Evolutionary conservation across 371 early-diverging fungal genomes (phyloP).

Genomic region (Mortierella sp.): DNA sequence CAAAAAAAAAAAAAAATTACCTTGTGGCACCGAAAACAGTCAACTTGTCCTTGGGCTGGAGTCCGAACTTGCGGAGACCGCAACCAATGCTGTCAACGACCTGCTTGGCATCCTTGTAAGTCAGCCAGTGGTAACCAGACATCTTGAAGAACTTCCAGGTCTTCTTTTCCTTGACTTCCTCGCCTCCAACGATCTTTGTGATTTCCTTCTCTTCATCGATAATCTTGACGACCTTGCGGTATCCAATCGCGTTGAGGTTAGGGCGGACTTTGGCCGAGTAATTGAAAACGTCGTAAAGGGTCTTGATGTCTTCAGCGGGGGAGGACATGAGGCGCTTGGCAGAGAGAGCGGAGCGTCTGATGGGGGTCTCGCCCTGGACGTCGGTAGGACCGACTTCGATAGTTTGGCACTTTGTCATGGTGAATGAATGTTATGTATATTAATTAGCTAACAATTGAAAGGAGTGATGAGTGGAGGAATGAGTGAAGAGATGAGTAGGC

Average conservation of each 20-base stretch:
- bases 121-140: constrained; percentile 73
- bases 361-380: constrained; percentile 64
- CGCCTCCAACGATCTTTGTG: constrained; percentile 72
- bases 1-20: constrained; percentile 55
- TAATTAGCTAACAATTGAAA: constrained; percentile 10
- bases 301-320: constrained; percentile 70
- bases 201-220: constrained; percentile 85
- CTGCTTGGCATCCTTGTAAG: constrained; percentile 71
- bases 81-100: constrained; percentile 66
- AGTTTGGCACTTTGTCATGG: constrained; percentile 54
- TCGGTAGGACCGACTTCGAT: constrained; percentile 65
- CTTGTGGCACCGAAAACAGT: constrained; percentile 85
- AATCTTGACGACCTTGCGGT: constrained; percentile 72
- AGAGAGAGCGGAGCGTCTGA: constrained; percentile 69
- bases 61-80: constrained; percentile 78
- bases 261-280: constrained; percentile 62
- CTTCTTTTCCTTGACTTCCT: constrained; percentile 76
- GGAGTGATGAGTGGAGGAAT: constrained; percentile 1
- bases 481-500: constrained; percentile 12
- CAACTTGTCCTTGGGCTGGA: constrained; percentile 71
- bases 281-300: constrained; percentile 76
- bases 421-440: constrained; percentile 2
- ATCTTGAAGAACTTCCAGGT: constrained; percentile 88
- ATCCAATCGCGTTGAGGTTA: constrained; percentile 73
- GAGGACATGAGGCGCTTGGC: constrained; percentile 64